These are phyloP conservation scores for Boletus barrowsii DNA, from an alignment of 768 basidiomycete genomes.

Conservation along the genomic window DNA sequence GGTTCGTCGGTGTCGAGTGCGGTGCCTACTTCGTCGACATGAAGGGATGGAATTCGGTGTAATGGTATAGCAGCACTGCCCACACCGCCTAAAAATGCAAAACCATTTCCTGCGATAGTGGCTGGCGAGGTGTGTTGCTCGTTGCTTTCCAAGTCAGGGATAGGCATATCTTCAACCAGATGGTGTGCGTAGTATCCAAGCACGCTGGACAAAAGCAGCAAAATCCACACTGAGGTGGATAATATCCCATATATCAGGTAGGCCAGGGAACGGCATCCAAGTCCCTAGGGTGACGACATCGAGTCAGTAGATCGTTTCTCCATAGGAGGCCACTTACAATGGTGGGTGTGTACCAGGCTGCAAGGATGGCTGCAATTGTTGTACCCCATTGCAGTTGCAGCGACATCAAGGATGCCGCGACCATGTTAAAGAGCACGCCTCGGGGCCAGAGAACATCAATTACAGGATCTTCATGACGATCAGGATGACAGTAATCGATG, in stretches of 20 bases:
- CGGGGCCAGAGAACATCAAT: conserved; percentile 18
- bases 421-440: conserved; percentile 23
- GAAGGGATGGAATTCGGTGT: background rate
- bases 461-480: background rate
- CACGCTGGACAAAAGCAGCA: conserved; percentile 30
- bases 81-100: background rate
- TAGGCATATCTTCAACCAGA: background rate
- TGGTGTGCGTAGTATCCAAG: conserved; percentile 22
- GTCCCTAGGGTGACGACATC: conserved; percentile 9
- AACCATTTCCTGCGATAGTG: background rate
- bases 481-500: conserved; percentile 18
- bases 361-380: conserved; percentile 26
- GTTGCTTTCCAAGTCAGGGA: background rate
- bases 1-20: background rate
- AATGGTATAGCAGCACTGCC: background rate
- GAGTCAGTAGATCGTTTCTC: background rate
- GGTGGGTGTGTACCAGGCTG: conserved; percentile 32
- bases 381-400: conserved; percentile 35
- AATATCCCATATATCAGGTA: conserved; percentile 30
- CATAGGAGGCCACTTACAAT: conserved; percentile 6
- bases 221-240: conserved; percentile 30
- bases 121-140: background rate
- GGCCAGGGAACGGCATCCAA: conserved; percentile 35
- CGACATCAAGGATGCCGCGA: conserved; percentile 29
- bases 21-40: background rate